Conservation (phyloP, 805 yeast species). For the Yarrowia divulgata region DNA sequence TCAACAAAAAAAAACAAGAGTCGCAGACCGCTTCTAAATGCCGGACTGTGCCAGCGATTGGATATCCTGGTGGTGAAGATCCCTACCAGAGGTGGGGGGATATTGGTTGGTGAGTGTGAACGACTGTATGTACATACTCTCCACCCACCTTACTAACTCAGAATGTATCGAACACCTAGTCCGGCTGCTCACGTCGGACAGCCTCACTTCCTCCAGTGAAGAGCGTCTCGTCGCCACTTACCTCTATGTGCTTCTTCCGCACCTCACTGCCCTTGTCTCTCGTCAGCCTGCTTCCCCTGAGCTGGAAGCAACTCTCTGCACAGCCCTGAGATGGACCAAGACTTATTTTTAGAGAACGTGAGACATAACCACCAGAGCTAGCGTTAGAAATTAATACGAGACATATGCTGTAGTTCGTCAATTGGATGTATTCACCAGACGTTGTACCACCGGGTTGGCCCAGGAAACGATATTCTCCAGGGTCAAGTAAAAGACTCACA, state of each 20-base stretch:
- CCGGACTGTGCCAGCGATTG: not conserved
- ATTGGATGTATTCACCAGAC: too few relatives aligned
- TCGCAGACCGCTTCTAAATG: not conserved
- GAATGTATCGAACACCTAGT: constrained; percentile 3
- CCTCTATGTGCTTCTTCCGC: constrained; percentile 1
- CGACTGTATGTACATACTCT: too few relatives aligned
- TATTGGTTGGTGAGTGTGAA: not conserved
- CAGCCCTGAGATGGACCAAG: constrained; percentile 1
- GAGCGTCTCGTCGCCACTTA: not conserved
- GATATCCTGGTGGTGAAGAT: constrained; percentile 11
- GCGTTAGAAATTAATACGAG: too few relatives aligned
- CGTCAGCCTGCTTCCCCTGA: not conserved
- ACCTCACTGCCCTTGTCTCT: not conserved
- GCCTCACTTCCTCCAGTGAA: not conserved
- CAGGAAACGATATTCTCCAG: too few relatives aligned
- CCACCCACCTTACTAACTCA: not conserved
- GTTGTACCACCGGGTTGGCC: too few relatives aligned
- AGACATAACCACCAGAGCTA: too few relatives aligned
- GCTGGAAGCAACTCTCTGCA: not conserved
- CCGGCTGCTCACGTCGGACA: not conserved
- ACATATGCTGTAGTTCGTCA: too few relatives aligned
- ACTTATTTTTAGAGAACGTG: not conserved
- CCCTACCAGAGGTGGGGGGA: not conserved
- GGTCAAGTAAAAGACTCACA: too few relatives aligned
- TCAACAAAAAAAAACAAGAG: too few relatives aligned